Base-by-base conservation (phyloP, 345 rosid species). In the Gynandropsis gynandra region DNA sequence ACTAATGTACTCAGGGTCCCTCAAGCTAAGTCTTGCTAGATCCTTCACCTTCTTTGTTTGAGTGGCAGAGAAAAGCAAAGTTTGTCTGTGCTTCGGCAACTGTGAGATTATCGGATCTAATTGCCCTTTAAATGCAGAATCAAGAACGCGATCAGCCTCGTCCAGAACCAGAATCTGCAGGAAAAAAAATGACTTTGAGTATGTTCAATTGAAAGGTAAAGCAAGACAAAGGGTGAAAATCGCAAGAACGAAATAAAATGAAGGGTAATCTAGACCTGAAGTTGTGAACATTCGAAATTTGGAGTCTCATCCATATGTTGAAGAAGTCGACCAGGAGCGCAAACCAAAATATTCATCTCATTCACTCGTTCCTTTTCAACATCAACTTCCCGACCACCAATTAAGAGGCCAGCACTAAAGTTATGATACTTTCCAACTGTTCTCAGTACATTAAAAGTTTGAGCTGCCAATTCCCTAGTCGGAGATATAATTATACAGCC, bases 221-320 rank as follows among this genome's bases (percentile, higher is more conserved):
- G 32, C 16, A 11, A 13, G 31, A 17, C 4, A 24, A 1, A 17
- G 29, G 29, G 6, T 8, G 52, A 33, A 55, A 59, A 47, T n/a
- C n/a, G n/a, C 17, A 59, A 27, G 29, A 43, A 43, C 13, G 15
- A 18, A 36, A 11, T 2, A 20, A 18, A 7, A 8, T 32, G 9
- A 20, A 20, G 3, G 10, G 21, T 49, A 9, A 51, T 49, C 7
- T 69, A 13, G 74, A 92, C 98, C 96, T 87, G 75, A 61, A 92
- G 84, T 36, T 87, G 76, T 18, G 98, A 84, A 66, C 98, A 92
- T 12, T 87, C 96, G 58, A 84, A 92, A 50, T 80, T 87, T 21
- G 86, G 89, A 21, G 98, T 92, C 87, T 87, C 95, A 7, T 92
- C 93, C 98, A 92, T 79, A 51, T 92, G 95, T 75, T 92, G 96